Base-by-base conservation (phyloP, 345 rosid species). In the Anastatica hierochuntica region DNA sequence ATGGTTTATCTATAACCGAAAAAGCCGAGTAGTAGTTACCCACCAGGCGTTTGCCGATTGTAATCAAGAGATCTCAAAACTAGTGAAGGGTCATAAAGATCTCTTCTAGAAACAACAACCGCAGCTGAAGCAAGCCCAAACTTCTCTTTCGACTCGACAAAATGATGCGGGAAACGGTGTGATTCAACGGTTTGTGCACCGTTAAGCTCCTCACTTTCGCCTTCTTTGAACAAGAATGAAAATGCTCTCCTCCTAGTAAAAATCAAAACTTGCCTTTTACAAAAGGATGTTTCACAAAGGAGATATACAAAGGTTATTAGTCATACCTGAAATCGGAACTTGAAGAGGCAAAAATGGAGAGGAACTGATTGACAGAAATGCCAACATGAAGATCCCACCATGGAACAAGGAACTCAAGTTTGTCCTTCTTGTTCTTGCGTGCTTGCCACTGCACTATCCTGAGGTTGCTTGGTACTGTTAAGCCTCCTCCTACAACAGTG, bases 341-440 rank as follows among this genome's bases (percentile, higher is more conserved):
- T 5, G 84, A 72, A 58, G 98, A 75, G 48, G 94, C 90, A 23
- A 88, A 88, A 31, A 85, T 62, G 0, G 94, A 88, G 43, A 88
- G 45, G 72, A 92, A 92, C 79, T 92, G 97, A 62, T 80, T 88
- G 8, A 85, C 88, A n/a, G 95, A 85, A 46, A 92, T 76, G 4
- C 97, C 95, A 45, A 83, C 64, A 56, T 88, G 97, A 41, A 85
- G 77, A 59, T 92, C 98, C 97, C 98, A 88, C 95, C 95, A 88
- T n/a, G 97, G 97, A 26, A 92, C 81, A n/a, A 79, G 76, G 66
- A 83, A 83, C 52, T 92, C 95, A 33, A 76, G 72, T 56, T 85
- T 78, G 73, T 76, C 72, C 43, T 83, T 90, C 79, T 85, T 92
- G 69, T 74, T 87, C 74, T 73, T 85, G 49, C 83, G 76, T 34